Evolutionary conservation across 192 early-diverging fungal genomes (phyloP), one percentile per base, ranked within the genome.

Genomic region (Phycomyces blakesleeanus): DNA sequence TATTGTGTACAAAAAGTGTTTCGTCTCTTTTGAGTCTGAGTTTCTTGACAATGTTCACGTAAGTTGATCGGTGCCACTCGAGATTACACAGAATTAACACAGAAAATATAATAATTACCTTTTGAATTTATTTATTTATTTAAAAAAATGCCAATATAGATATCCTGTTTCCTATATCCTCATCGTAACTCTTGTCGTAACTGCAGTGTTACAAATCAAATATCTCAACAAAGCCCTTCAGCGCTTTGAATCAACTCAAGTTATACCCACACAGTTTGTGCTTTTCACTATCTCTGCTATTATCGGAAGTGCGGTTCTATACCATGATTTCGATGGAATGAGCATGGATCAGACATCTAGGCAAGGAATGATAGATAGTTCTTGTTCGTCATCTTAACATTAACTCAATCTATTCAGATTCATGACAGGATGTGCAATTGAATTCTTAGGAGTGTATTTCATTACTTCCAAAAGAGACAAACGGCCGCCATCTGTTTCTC

Each of bases 251-350:
- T 81, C 85, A 7, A 87, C 85, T 16, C 79, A 85, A 69, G 89
- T 90, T 1, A 89, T 90, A 55, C 89, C 89, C 2, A 90, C 87
- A 9, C 88, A 90, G 64, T 90, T 88, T 73, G 89, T 90, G 12
- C 69, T 88, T 4, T 90, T 90, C 59, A 90, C 89, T 0, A 72
- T 86, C 12, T 85, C 81, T 11, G 83, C 83, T 14, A 90, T 90
- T 29, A 75, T 86, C 44, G 89, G 89, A 25, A 84, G 81, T 50
- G 83, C 86, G 7, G 72, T 87, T 11, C 67, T 85, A n/a, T 85
- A 88, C 61, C 80, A 80, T 58, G 85, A 87, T 63, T 87, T 87
- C 76, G 79, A 81, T 27, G 76, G 80, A 42, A 79, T 80, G 67
- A 58, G 69, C 42, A 66, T 77, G 39, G 67, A 74, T 51, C 75